A percentile compares a stretch with the other conserved stretches of the same genome.
Evolutionary conservation across 176 grass and related monocot genomes (phyloP).

Genomic region (Hordeum vulgare): MorexV3_pseudomolecules_assembly NC_058519.1:640419269-640419768

Average conservation of each 20-base stretch:
- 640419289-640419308: background rate
- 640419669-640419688: conserved; percentile 52
- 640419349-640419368: background rate
- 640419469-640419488: conserved; percentile 97
- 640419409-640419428: background rate
- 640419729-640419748: conserved; percentile 83
- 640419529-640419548: conserved; percentile 82
- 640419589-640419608: conserved; percentile 9
- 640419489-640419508: conserved; percentile 96
- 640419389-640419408: background rate
- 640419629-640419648: background rate
- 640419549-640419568: conserved; percentile 13
- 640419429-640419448: conserved; percentile 47
- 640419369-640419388: conserved; percentile 1
- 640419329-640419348: background rate
- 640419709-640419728: conserved; percentile 87
- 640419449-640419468: conserved; percentile 87
- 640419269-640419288: background rate
- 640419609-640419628: background rate
- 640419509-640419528: conserved; percentile 66
- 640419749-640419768: conserved; percentile 87
- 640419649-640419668: background rate
- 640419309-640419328: conserved; percentile 5
- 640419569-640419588: conserved; percentile 3
- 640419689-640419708: conserved; percentile 94